A percentile compares a stretch with the other conserved stretches of the same genome.
These are phyloP conservation scores for Leccinum arenicola DNA, from an alignment of 768 basidiomycete species.

Conservation along the genomic window DNA sequence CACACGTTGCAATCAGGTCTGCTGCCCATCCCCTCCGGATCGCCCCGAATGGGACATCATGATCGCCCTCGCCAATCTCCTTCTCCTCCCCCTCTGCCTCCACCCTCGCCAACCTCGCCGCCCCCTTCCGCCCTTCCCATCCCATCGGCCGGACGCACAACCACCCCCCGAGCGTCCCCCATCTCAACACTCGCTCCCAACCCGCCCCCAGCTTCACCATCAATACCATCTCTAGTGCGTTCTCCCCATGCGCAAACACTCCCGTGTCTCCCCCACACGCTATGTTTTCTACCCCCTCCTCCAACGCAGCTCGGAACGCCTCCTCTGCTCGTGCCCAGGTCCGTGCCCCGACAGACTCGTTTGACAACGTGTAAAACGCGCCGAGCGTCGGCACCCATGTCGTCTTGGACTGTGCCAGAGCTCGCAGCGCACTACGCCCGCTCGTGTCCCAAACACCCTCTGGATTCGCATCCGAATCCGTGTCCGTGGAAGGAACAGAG, in stretches of 20 bases:
- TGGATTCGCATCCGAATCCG: neutral
- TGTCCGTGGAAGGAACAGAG: neutral
- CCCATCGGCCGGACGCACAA: constrained; percentile 46
- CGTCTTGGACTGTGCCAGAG: constrained; percentile 29
- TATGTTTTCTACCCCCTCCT: constrained; percentile 43
- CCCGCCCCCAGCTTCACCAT: constrained; percentile 57
- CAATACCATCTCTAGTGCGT: constrained; percentile 57
- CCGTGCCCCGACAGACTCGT: constrained; percentile 9
- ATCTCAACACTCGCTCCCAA: constrained; percentile 51
- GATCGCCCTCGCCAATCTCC: constrained; percentile 38
- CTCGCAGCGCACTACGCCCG: constrained; percentile 6
- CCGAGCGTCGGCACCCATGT: constrained; percentile 61
- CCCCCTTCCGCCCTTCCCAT: constrained; percentile 40
- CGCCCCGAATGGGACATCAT: constrained; percentile 54
- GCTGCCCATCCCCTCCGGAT: constrained; percentile 55
- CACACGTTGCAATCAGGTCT: constrained; percentile 40
- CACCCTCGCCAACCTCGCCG: constrained; percentile 25
- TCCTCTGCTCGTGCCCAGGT: constrained; percentile 38
- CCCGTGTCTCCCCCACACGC: constrained; percentile 68
- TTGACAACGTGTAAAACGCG: constrained; percentile 39
- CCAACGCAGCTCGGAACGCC: constrained; percentile 47
- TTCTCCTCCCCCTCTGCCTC: constrained; percentile 23
- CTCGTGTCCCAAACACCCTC: constrained; percentile 8
- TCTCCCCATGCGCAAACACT: constrained; percentile 58
- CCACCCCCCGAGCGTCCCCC: constrained; percentile 62